phyloP scores from a whole-genome alignment of 2,329 filamentous ascomycete species.

The Verticillium zaregamsianum region DNA sequence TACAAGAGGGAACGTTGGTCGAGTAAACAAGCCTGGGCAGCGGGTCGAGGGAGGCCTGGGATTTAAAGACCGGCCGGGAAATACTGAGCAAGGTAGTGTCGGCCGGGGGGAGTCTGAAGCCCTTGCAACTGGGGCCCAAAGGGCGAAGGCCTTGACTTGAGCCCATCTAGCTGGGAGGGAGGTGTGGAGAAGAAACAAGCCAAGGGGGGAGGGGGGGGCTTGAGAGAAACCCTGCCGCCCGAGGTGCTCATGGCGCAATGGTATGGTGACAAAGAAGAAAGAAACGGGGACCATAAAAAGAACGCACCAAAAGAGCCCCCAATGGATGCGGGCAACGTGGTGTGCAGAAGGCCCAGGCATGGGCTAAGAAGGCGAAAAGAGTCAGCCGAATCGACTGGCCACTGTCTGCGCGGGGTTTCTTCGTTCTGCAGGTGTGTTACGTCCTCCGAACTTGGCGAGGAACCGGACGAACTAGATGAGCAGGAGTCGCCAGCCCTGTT shows the following conservation, averaged over 20 bases:
- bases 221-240: neutral
- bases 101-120: neutral
- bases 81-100: neutral
- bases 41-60: neutral
- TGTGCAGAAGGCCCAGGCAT: neutral
- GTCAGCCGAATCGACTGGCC: neutral
- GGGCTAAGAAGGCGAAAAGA: neutral
- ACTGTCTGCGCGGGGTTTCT: neutral
- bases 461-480: neutral
- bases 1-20: neutral
- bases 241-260: neutral
- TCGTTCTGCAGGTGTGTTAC: neutral
- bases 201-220: neutral
- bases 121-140: neutral
- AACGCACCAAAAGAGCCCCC: neutral
- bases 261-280: neutral
- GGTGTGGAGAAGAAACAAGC: constrained; percentile 1
- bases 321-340: neutral
- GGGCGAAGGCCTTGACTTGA: neutral
- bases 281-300: neutral
- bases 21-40: neutral
- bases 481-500: neutral
- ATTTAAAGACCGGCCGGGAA: neutral
- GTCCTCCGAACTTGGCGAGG: neutral
- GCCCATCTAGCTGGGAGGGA: neutral